Conservation (phyloP, 2,329 filamentous ascomycete species). For the Lachnellula suecica region DNA sequence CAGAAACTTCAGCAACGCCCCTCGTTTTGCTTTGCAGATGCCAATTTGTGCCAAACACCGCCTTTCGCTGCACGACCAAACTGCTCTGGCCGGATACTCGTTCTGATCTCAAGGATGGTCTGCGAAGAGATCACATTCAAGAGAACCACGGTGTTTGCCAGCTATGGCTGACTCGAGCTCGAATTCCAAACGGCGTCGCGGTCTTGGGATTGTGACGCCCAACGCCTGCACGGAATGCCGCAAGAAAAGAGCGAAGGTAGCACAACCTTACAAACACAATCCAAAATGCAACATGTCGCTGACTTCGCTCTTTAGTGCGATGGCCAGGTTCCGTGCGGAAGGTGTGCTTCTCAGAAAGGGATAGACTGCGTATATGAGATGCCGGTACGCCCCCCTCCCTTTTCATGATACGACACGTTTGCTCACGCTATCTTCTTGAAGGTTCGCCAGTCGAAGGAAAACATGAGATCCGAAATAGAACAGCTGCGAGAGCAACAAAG, state of each 20-base stretch:
- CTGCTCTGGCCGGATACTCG: no score
- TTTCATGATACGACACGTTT: background rate
- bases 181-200: slow-evolving; percentile 28
- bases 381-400: slow-evolving; percentile 41
- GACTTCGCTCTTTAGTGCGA: slow-evolving; percentile 51
- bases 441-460: slow-evolving; percentile 59
- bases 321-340: slow-evolving; percentile 47
- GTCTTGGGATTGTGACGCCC: slow-evolving; percentile 29
- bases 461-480: slow-evolving; percentile 60
- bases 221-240: slow-evolving; percentile 34
- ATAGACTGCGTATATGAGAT: slow-evolving; percentile 60
- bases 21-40: no score
- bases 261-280: background rate
- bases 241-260: slow-evolving; percentile 33
- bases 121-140: background rate
- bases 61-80: no score
- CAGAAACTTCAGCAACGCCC: no score
- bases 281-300: background rate
- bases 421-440: background rate
- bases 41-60: no score
- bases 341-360: slow-evolving; percentile 53
- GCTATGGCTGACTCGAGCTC: slow-evolving; percentile 1
- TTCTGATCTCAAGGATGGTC: background rate
- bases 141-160: background rate
- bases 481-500: slow-evolving; percentile 52